A percentile compares a stretch with the other conserved stretches of the same genome.
Evolutionary conservation across 768 basidiomycete genomes (phyloP).

Genomic region (Lanmaoa rubissima): DNA sequence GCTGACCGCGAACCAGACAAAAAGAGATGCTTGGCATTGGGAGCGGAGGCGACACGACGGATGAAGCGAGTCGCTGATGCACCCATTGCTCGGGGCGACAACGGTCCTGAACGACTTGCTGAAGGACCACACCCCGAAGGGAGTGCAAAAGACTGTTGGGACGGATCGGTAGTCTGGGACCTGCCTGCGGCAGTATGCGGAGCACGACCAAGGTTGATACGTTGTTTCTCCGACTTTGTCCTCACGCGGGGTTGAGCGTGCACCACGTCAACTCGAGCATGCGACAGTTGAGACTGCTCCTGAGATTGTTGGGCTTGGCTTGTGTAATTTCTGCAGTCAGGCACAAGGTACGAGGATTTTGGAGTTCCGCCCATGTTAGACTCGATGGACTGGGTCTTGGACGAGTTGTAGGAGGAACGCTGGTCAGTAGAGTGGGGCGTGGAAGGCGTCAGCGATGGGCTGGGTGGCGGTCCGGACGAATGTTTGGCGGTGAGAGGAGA

Average conservation of each 20-base stretch:
- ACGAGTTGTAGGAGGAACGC: slow-evolving; percentile 77
- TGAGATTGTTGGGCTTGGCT: slow-evolving; percentile 12
- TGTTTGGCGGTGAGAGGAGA: slow-evolving; percentile 23
- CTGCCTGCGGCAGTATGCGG: slow-evolving; percentile 35
- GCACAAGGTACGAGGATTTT: slow-evolving; percentile 30
- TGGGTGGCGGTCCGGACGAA: slow-evolving; percentile 37
- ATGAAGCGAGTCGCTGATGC: slow-evolving; percentile 85
- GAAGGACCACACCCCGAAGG: slow-evolving; percentile 29
- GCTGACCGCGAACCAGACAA: slow-evolving; percentile 54
- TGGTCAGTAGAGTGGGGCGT: slow-evolving; percentile 55
- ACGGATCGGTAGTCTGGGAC: slow-evolving; percentile 31
- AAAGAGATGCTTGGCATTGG: slow-evolving; percentile 93
- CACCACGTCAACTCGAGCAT: slow-evolving; percentile 19
- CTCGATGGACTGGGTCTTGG: slow-evolving; percentile 72
- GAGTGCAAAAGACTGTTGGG: slow-evolving; percentile 42
- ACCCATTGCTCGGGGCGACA: slow-evolving; percentile 67
- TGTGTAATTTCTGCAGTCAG: slow-evolving; percentile 22
- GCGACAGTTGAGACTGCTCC: slow-evolving; percentile 3
- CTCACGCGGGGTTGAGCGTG: slow-evolving; percentile 28
- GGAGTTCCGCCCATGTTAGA: slow-evolving; percentile 45
- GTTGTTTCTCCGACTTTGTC: slow-evolving; percentile 48
- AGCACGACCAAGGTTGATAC: slow-evolving; percentile 47
- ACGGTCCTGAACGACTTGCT: slow-evolving; percentile 44
- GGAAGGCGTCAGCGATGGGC: slow-evolving; percentile 51
- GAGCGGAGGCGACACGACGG: slow-evolving; percentile 93